Percentiles rank a stretch among this genome's conserved stretches.
Conservation (phyloP, 306 rosid species). For the barrel medic (Medicago truncatula) region MtrunA17r5.0-ANR NC_053046.1:32177001-32177500, state of each 20-base stretch:
- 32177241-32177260: neutral
- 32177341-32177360: constrained; percentile 88
- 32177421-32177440: constrained; percentile 18
- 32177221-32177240: constrained; percentile 54
- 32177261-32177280: constrained; percentile 15
- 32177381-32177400: neutral
- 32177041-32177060: constrained; percentile 15
- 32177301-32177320: constrained; percentile 75
- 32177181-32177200: constrained; percentile 66
- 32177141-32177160: constrained; percentile 57
- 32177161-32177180: constrained; percentile 48
- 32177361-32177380: constrained; percentile 27
- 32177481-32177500: constrained; percentile 35
- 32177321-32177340: constrained; percentile 94
- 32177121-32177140: constrained; percentile 13
- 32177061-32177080: neutral
- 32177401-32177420: neutral
- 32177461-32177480: neutral
- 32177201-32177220: constrained; percentile 81
- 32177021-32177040: neutral
- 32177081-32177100: neutral
- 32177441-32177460: constrained; percentile 86
- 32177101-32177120: neutral
- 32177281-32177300: constrained; percentile 36
- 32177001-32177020: neutral